These are phyloP conservation scores for Prorocentrum cordatum DNA, from an alignment of 169 alveolate genomes.

Conservation along the genomic window DNA sequence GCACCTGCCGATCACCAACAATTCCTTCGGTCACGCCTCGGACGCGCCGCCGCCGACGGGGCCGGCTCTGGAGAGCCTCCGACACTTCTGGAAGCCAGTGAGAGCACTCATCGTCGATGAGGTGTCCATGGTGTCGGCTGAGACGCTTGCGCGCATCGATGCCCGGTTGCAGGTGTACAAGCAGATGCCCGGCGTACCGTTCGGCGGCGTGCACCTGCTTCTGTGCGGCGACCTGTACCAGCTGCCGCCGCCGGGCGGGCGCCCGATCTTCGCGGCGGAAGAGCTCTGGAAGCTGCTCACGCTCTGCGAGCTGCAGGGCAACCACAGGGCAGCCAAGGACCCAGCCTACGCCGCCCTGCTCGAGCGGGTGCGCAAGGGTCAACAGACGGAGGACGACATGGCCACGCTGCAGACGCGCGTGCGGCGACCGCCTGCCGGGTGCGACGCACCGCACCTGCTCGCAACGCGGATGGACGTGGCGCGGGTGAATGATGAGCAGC, in stretches of 20 bases:
- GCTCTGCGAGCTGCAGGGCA: slow-evolving; percentile 27
- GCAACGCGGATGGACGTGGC: too few relatives aligned
- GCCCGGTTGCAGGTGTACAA: neutral
- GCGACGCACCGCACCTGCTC: too few relatives aligned
- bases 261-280: neutral
- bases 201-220: neutral
- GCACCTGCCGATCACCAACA: neutral
- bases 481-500: too few relatives aligned
- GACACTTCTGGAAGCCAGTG: neutral
- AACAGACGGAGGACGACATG: neutral
- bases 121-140: neutral
- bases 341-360: slow-evolving; percentile 14
- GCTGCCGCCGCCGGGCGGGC: slow-evolving; percentile 11
- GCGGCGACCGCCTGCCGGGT: too few relatives aligned
- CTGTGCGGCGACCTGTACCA: slow-evolving; percentile 2
- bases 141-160: neutral
- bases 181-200: neutral
- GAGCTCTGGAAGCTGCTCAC: neutral
- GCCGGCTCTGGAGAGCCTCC: neutral
- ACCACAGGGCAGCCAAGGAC: slow-evolving; percentile 13
- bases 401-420: too few relatives aligned
- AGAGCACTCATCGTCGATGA: neutral
- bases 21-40: neutral
- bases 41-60: slow-evolving; percentile 2
- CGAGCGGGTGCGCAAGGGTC: neutral